phyloP scores from a whole-genome alignment of 2,329 filamentous ascomycete species.

The Stemphylium beticola region DNA sequence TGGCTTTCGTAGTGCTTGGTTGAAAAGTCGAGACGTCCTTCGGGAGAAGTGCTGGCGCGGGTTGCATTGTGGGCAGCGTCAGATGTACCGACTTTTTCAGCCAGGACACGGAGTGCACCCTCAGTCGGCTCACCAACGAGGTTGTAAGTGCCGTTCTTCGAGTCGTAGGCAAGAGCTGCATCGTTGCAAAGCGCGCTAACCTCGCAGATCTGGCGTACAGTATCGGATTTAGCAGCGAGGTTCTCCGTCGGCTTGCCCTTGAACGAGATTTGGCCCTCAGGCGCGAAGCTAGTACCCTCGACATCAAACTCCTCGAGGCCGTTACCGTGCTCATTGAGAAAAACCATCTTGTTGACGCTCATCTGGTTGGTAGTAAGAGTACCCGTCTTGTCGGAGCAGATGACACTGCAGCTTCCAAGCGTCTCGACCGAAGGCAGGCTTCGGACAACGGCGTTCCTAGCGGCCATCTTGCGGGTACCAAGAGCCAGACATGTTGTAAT shows the following conservation, averaged over 20 bases:
- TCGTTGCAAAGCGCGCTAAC: conserved; percentile 85
- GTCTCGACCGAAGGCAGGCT: conserved; percentile 97
- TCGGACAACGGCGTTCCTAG: conserved; percentile 96
- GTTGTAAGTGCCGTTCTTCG: conserved; percentile 73
- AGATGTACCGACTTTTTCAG: conserved; percentile 91
- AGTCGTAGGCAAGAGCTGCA: conserved; percentile 80
- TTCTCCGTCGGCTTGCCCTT: conserved; percentile 73
- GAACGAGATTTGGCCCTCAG: conserved; percentile 74
- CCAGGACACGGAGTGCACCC: conserved; percentile 86
- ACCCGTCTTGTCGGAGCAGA: conserved; percentile 99
- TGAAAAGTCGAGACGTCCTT: conserved; percentile 76
- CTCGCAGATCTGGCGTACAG: conserved; percentile 77
- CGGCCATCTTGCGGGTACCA: conserved; percentile 97
- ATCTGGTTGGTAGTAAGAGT: conserved; percentile 99
- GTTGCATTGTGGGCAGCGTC: conserved; percentile 65
- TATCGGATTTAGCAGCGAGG: conserved; percentile 73
- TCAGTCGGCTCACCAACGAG: conserved; percentile 95
- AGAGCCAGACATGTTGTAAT: conserved; percentile 98
- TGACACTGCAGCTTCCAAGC: conserved; percentile 97
- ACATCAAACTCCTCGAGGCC: conserved; percentile 86
- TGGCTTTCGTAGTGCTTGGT: conserved; percentile 84
- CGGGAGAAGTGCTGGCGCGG: conserved; percentile 55
- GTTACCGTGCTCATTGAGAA: conserved; percentile 74
- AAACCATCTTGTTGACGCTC: conserved; percentile 94
- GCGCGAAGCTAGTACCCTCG: conserved; percentile 90